Evolutionary conservation across 2,329 filamentous ascomycete species (phyloP), one percentile per base, ranked within the genome.

Genomic region (Apiospora saccharicola): DNA sequence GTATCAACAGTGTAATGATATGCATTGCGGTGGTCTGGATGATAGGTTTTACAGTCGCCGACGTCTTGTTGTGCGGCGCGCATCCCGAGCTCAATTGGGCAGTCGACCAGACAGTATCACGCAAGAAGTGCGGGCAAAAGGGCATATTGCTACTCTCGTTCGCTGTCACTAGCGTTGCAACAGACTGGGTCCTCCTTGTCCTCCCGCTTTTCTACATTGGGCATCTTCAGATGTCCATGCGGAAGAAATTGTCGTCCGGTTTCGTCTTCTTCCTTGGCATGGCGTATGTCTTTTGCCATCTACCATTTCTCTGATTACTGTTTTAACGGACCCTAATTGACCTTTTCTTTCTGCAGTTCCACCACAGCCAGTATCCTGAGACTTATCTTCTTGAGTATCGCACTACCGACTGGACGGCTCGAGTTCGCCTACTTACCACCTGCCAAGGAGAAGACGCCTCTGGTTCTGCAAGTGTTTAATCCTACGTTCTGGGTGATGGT

Each of bases 401-500:
- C 49, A 26, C 49, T 51, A 0, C 49, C 49, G n/a, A 26, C 12
- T n/a, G 49, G 49, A 26, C 12, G 49, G n/a, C n/a, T 51, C 10
- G n/a, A 24, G 49, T 51, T 51, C n/a, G 49, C n/a, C 49, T 51
- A 51, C 49, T 51, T n/a, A 2, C 49, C 49, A 14, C 49, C 49
- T 24, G 10, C n/a, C n/a, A 10, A 13, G 14, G n/a, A 51, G 1
- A 10, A 51, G 30, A 70, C 61, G 34, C 43, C 72, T 2, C 46
- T 68, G 22, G 53, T 72, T 2, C 71, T 73, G 1, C 44, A 72
- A 44, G 47, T 70, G 7, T 70, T 73, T 51, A 72, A 73, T 14
- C 72, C 72, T n/a, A 72, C 72, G 5, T 72, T 73, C 71, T 73
- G 72, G 72, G 72, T 73, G 13, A 73, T 73, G 72, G 69, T 73